Evolutionary conservation across 2,329 filamentous ascomycete genomes (phyloP).

Genomic region (Erysiphe pisi): DNA sequence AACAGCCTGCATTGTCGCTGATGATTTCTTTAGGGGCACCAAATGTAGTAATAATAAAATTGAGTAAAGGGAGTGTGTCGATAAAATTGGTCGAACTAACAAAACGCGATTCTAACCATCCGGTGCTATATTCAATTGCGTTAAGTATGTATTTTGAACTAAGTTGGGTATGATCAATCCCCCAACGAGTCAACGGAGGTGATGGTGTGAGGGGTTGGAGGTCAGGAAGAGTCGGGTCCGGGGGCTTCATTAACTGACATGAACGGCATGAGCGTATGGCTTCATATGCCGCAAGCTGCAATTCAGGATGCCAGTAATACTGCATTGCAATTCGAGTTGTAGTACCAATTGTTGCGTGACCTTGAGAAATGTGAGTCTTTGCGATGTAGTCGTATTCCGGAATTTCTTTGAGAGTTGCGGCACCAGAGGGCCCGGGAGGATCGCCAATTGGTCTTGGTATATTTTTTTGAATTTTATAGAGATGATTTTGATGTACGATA

Average conservation of each 20-base stretch:
- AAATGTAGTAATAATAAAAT: background rate
- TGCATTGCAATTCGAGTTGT: background rate
- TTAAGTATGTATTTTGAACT: slow-evolving; percentile 1
- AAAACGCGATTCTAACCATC: background rate
- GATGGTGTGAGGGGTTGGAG: background rate
- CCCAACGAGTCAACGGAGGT: background rate
- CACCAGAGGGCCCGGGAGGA: background rate
- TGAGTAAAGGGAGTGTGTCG: background rate
- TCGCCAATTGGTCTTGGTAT: background rate
- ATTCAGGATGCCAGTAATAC: background rate
- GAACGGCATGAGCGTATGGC: background rate
- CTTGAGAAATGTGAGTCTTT: background rate
- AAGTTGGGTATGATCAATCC: background rate
- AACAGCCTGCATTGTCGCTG: background rate
- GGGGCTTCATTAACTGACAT: background rate
- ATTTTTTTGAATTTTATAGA: background rate
- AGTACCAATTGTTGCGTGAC: background rate
- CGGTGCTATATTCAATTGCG: slow-evolving; percentile 12
- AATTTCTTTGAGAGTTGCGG: background rate
- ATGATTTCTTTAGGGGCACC: background rate
- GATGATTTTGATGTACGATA: background rate
- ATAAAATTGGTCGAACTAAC: background rate
- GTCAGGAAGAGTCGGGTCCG: background rate
- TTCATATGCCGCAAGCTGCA: background rate
- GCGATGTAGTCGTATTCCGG: background rate